Evolutionary conservation across 1,284 basidiomycete species (phyloP).

Genomic region (Fomitopsis palustris): DNA sequence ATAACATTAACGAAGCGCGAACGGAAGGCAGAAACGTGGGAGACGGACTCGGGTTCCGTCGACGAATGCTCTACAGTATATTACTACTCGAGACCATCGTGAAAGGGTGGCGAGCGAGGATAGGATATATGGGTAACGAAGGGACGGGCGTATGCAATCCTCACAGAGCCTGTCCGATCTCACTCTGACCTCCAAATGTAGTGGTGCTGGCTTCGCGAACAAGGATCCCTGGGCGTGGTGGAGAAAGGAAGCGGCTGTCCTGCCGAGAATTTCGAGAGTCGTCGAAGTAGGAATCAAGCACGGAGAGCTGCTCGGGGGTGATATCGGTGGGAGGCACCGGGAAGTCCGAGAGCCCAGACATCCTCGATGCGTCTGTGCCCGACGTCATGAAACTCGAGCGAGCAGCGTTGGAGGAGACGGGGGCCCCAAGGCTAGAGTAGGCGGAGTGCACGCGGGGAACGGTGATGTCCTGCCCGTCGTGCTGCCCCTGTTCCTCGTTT

Average conservation of each 20-base stretch:
- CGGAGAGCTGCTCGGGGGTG: slow-evolving; percentile 18
- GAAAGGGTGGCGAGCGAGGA: background rate
- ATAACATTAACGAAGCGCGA: slow-evolving; percentile 5
- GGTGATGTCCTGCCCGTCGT: slow-evolving; percentile 6
- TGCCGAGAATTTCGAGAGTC: slow-evolving; percentile 12
- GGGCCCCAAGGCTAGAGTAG: slow-evolving; percentile 36
- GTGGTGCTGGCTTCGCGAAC: slow-evolving; percentile 23
- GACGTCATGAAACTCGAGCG: slow-evolving; percentile 68
- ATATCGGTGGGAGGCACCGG: slow-evolving; percentile 49
- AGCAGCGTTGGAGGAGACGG: slow-evolving; percentile 32
- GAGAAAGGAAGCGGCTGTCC: slow-evolving; percentile 8
- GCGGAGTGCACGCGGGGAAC: slow-evolving; percentile 18
- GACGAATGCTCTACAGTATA: slow-evolving; percentile 3
- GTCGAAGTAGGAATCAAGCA: slow-evolving; percentile 21
- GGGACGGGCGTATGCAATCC: background rate
- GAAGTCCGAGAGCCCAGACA: slow-evolving; percentile 74
- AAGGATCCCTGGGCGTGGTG: slow-evolving; percentile 13
- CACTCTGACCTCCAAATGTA: slow-evolving; percentile 23
- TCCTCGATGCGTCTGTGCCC: slow-evolving; percentile 53
- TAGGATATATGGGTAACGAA: background rate
- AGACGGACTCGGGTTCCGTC: background rate
- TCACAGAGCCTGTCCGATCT: slow-evolving; percentile 27
- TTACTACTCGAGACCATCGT: background rate
- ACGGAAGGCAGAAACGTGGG: slow-evolving; percentile 1
- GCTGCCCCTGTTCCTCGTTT: slow-evolving; percentile 4